Evolutionary conservation across 306 rosid genomes (phyloP).

Genomic region (Lathyrus aphaca): DNA sequence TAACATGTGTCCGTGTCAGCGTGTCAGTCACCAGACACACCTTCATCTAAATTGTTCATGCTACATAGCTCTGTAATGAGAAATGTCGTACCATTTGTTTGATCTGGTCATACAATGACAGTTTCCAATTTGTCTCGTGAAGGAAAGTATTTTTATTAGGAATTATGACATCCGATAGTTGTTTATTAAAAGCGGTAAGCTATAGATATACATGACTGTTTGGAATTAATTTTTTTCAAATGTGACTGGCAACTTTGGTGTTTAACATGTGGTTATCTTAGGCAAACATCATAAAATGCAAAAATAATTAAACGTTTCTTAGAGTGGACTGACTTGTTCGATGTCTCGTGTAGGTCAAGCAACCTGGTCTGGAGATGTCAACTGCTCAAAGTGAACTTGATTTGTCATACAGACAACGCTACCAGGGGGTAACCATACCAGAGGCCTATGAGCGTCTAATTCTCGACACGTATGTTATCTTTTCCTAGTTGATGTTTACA

Average conservation of each 20-base stretch:
- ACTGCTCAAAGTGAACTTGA: conserved; percentile 91
- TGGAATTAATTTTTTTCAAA: conserved; percentile 11
- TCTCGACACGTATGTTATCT: conserved; percentile 84
- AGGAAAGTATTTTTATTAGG: conserved; percentile 8
- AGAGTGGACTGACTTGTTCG: conserved; percentile 35
- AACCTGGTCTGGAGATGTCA: conserved; percentile 94
- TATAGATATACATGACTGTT: neutral
- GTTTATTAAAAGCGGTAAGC: conserved; percentile 12
- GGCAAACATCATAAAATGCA: conserved; percentile 1
- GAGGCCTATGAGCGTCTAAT: conserved; percentile 98
- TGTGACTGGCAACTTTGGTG: conserved; percentile 10
- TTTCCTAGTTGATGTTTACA: conserved; percentile 13
- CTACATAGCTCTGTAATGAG: neutral
- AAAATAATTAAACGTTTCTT: neutral
- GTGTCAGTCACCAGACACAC: neutral
- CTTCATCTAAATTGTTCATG: neutral
- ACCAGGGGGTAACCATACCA: conserved; percentile 77
- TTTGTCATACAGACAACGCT: conserved; percentile 87
- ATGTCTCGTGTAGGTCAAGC: conserved; percentile 73
- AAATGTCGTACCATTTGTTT: conserved; percentile 35
- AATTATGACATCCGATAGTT: conserved; percentile 28
- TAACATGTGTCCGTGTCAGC: neutral
- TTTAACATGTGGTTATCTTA: conserved; percentile 7
- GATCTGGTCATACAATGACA: conserved; percentile 33
- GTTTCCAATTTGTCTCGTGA: neutral